A percentile compares a stretch with the other conserved stretches of the same genome.
These are phyloP conservation scores for Wickerhamomyces kurtzmanii DNA, from an alignment of 805 yeast species.

Conservation along the genomic window DNA sequence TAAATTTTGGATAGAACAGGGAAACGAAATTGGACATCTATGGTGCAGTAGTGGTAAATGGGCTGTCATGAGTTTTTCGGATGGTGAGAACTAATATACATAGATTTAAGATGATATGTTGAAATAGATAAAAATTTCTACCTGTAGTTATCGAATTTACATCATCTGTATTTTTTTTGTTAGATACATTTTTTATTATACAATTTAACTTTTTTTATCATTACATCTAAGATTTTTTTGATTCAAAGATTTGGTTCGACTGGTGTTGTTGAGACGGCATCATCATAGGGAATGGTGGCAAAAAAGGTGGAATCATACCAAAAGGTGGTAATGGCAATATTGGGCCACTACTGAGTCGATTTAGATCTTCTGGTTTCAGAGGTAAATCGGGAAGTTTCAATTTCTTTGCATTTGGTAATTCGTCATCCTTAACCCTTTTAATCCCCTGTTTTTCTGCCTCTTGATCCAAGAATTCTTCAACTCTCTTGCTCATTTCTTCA, in stretches of 20 bases:
- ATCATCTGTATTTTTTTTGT: neutral
- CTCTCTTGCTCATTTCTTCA: constrained; percentile 43
- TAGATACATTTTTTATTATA: too few relatives aligned
- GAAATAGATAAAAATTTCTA: constrained; percentile 1
- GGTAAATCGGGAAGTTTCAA: constrained; percentile 5
- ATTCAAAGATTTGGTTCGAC: too few relatives aligned
- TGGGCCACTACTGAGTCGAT: constrained; percentile 8
- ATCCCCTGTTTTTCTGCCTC: constrained; percentile 21
- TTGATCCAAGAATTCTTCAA: constrained; percentile 38
- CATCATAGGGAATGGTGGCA: constrained; percentile 5
- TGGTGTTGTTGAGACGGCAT: too few relatives aligned
- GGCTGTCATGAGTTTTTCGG: constrained; percentile 71
- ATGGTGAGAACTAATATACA: constrained; percentile 22
- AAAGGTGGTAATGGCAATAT: neutral
- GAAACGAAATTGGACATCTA: constrained; percentile 56
- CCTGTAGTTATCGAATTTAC: constrained; percentile 3
- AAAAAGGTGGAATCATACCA: constrained; percentile 9
- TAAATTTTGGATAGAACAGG: constrained; percentile 44
- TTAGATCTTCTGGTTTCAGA: constrained; percentile 4
- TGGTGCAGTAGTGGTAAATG: constrained; percentile 91
- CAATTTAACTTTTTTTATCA: constrained; percentile 3
- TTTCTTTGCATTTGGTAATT: constrained; percentile 6
- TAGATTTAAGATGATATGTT: constrained; percentile 5
- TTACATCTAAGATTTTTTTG: too few relatives aligned
- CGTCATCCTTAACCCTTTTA: constrained; percentile 11